These are phyloP conservation scores for Phaeosphaeriaceae sp. DNA, from an alignment of 2,329 filamentous ascomycete genomes.

Conservation along the genomic window DNA sequence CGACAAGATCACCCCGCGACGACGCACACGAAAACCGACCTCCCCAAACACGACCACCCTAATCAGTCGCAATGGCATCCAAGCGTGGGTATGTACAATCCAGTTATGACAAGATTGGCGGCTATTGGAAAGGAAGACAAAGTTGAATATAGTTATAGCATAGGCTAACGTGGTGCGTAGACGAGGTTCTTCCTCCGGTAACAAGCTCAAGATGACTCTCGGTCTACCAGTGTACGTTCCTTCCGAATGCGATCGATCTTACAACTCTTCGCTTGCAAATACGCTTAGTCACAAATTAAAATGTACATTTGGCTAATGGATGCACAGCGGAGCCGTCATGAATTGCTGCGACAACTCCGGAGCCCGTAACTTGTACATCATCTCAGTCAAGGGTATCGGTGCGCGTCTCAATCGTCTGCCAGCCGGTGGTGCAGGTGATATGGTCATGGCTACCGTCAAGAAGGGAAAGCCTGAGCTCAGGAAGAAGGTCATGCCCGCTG, in stretches of 20 bases:
- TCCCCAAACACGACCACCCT: conserved; percentile 13
- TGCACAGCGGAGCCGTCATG: conserved; percentile 91
- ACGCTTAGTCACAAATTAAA: conserved; percentile 16
- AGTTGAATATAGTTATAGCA: no score
- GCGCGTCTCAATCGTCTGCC: conserved; percentile 97
- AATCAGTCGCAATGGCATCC: conserved; percentile 49
- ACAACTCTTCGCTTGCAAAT: conserved; percentile 7
- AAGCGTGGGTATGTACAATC: conserved; percentile 46
- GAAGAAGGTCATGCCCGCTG: conserved; percentile 99
- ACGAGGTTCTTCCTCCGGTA: conserved; percentile 90
- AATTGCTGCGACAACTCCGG: conserved; percentile 99
- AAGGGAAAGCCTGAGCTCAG: conserved; percentile 99
- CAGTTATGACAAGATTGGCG: background rate
- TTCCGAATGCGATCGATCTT: conserved; percentile 23
- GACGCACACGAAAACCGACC: conserved; percentile 32
- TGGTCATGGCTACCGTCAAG: conserved; percentile 99
- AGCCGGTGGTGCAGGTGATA: conserved; percentile 97
- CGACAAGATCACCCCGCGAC: conserved; percentile 29
- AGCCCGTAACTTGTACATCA: conserved; percentile 99
- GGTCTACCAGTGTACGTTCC: conserved; percentile 97
- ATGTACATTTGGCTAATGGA: conserved; percentile 33
- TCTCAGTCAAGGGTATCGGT: conserved; percentile 98
- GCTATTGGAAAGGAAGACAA: background rate
- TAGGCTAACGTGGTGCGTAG: conserved; percentile 49
- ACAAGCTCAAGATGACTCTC: conserved; percentile 99